These are phyloP conservation scores for Coemansia sp. DNA, from an alignment of 192 early-diverging fungal species.

Conservation along the genomic window DNA sequence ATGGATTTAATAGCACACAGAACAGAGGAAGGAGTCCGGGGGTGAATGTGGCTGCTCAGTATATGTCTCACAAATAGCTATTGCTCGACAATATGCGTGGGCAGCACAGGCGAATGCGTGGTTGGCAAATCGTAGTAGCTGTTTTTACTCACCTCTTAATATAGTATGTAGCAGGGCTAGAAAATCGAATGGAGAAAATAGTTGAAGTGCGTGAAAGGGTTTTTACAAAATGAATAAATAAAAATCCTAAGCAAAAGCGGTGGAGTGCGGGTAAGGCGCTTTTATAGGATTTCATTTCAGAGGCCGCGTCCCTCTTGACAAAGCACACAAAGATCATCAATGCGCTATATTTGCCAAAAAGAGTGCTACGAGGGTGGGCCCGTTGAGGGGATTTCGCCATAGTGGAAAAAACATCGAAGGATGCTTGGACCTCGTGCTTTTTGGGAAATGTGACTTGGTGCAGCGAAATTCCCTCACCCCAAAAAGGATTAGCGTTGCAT, in stretches of 20 bases:
- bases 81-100: background rate
- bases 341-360: background rate
- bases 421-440: background rate
- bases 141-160: background rate
- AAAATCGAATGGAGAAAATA: background rate
- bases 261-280: background rate
- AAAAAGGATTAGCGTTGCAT: background rate
- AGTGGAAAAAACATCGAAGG: background rate
- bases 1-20: background rate
- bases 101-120: slow-evolving; percentile 1
- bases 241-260: background rate
- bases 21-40: background rate
- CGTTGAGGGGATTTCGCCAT: background rate
- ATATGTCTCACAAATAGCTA: background rate
- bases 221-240: background rate
- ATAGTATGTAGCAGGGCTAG: background rate
- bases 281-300: background rate
- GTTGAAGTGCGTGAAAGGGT: background rate
- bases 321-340: background rate
- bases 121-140: background rate
- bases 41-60: background rate
- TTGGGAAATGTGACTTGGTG: background rate
- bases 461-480: background rate
- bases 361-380: background rate
- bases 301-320: background rate